phyloP scores from a whole-genome alignment of 1,139 yeast species.

The Candida tunisiensis region DNA sequence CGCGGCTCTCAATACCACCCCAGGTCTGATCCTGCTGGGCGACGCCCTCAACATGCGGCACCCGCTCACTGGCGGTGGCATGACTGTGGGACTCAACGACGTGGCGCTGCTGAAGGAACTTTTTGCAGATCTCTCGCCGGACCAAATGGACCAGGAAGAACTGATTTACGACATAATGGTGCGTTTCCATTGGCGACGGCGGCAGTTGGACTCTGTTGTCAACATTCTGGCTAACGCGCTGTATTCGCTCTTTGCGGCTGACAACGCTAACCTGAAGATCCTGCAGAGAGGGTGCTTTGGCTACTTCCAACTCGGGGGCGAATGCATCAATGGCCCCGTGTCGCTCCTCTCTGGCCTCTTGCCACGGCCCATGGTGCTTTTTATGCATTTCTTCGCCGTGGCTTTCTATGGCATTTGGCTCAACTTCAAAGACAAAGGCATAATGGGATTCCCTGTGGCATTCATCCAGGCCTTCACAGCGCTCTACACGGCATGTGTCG shows the following conservation, averaged over 20 bases:
- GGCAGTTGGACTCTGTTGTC: constrained; percentile 65
- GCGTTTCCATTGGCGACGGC: constrained; percentile 68
- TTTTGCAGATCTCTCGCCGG: constrained; percentile 37
- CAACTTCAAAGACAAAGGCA: constrained; percentile 51
- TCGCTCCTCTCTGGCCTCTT: constrained; percentile 69
- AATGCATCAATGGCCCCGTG: constrained; percentile 62
- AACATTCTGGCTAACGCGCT: constrained; percentile 85
- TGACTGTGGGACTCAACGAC: constrained; percentile 94
- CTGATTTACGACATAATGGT: constrained; percentile 38
- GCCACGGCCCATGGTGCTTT: constrained; percentile 57
- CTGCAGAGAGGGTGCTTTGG: constrained; percentile 80
- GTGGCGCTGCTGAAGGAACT: constrained; percentile 50
- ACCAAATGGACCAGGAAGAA: constrained; percentile 37
- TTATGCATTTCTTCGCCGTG: constrained; percentile 78
- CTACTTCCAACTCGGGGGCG: constrained; percentile 77
- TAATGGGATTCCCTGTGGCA: constrained; percentile 56
- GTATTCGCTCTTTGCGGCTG: constrained; percentile 82
- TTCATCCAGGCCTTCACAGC: constrained; percentile 52
- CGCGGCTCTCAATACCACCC: constrained; percentile 45
- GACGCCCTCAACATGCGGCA: constrained; percentile 97
- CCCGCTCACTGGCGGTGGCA: constrained; percentile 98
- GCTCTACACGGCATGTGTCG: constrained; percentile 54
- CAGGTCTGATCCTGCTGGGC: constrained; percentile 78
- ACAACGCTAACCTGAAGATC: constrained; percentile 40
- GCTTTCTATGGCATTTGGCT: constrained; percentile 69